Evolutionary conservation across 768 basidiomycete species (phyloP).

Genomic region (Suillus sp.): DNA sequence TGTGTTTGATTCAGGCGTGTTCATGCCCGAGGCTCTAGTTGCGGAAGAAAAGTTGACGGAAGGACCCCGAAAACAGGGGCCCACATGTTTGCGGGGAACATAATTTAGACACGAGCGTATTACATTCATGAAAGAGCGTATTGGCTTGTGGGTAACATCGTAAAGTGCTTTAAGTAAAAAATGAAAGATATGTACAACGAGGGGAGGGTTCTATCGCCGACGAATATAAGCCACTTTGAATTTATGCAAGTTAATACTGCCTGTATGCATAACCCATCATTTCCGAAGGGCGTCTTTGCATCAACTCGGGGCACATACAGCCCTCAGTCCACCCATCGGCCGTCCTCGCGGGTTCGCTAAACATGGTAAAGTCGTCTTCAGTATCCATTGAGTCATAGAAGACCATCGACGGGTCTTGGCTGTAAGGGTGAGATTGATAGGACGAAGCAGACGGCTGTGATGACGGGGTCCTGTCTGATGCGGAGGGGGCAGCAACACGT

Average conservation of each 20-base stretch:
- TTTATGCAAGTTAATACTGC: neutral
- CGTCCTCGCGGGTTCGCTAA: neutral
- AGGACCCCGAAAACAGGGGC: constrained; percentile 1
- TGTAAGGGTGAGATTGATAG: neutral
- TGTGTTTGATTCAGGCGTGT: neutral
- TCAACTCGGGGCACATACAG: constrained; percentile 5
- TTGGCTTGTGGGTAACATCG: neutral
- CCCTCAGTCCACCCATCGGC: neutral
- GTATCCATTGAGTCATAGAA: neutral
- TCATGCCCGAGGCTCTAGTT: constrained; percentile 5
- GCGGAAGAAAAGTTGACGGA: neutral
- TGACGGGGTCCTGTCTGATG: neutral
- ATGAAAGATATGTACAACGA: neutral
- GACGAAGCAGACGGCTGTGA: neutral
- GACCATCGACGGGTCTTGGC: neutral
- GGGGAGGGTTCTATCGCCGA: neutral
- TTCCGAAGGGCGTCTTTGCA: constrained; percentile 8
- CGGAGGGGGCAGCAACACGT: neutral
- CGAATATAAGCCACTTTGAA: neutral
- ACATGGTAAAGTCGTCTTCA: constrained; percentile 4
- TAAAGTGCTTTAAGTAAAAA: neutral
- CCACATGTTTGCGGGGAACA: neutral
- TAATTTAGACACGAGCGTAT: neutral
- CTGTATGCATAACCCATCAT: neutral
- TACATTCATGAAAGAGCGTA: neutral